Percentiles rank a stretch among this genome's conserved stretches.
These are phyloP conservation scores for Phoma sp. DNA, from an alignment of 2,329 filamentous ascomycete genomes.

Conservation along the genomic window DNA sequence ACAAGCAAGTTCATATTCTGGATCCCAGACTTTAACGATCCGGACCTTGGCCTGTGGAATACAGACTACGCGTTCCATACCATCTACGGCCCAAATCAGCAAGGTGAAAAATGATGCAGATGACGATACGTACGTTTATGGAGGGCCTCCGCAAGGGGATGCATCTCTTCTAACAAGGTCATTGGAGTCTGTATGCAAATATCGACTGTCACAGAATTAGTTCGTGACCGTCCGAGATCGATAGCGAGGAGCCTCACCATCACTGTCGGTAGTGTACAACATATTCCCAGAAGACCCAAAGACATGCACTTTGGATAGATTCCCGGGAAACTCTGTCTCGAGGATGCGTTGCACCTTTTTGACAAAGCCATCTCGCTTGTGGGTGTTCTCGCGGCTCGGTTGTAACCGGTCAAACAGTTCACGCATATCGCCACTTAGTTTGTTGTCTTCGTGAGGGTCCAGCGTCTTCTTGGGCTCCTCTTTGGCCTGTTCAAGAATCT, in stretches of 20 bases:
- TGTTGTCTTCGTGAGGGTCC: constrained; percentile 49
- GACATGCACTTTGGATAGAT: constrained; percentile 86
- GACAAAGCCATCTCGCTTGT: constrained; percentile 76
- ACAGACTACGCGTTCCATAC: constrained; percentile 96
- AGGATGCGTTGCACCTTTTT: constrained; percentile 86
- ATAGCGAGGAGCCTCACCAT: constrained; percentile 66
- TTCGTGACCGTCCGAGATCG: background rate
- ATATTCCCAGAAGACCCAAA: constrained; percentile 99
- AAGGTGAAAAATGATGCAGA: background rate
- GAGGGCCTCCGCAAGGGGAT: constrained; percentile 85
- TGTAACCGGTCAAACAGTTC: constrained; percentile 84
- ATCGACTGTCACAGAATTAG: constrained; percentile 70
- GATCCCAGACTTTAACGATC: constrained; percentile 99
- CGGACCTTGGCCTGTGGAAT: constrained; percentile 95
- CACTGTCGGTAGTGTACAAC: constrained; percentile 92
- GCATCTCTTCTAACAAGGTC: constrained; percentile 87
- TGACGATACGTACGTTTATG: constrained; percentile 68
- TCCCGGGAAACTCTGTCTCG: constrained; percentile 89
- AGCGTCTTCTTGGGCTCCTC: constrained; percentile 66
- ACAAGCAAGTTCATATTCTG: constrained; percentile 84
- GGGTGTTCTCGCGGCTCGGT: constrained; percentile 79
- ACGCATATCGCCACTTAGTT: constrained; percentile 80
- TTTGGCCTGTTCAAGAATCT: constrained; percentile 74
- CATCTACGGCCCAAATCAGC: constrained; percentile 66
- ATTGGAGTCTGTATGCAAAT: constrained; percentile 95